Base-by-base conservation (phyloP, 2,329 filamentous ascomycete species). In the Stagonosporopsis cucurbitacearum region DNA sequence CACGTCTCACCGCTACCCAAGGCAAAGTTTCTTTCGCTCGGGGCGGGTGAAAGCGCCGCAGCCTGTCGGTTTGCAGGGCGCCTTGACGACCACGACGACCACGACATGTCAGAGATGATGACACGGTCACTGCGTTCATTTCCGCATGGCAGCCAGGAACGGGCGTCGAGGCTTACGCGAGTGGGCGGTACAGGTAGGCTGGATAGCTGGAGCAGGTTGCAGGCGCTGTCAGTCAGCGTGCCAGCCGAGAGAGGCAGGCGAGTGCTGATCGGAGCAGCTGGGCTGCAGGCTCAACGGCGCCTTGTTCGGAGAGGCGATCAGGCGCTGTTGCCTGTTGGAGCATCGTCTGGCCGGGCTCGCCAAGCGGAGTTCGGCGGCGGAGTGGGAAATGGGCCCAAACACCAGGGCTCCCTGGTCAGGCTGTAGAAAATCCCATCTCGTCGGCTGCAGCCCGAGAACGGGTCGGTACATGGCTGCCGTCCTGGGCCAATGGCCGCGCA, bases 371-470 rank as follows among this genome's bases (percentile, higher is more conserved):
- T 54, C 52, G 40, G 46, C 46, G 19, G 46, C 46, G 40, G 52
- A 54, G 52, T 49, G 40, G 45, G 23, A 54, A 20, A 13, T 11
- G 19, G 22, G 17, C 33, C 33, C 36, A 45, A 50, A 50, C 41
- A 41, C 22, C 41, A 54, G 39, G 44, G 39, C 35, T 39, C 36
- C 49, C 41, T 37, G 30, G 43, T 11, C 39, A 17, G 7, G 22
- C 46, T 17, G 9, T 30, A n/a, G 28, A 8, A 40, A 46, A 40
- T 49, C 35, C 45, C 45, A 45, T 45, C 47, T 53, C 57, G 58
- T 65, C 66, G 66, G 66, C 55, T 61, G 57, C 46, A 56, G 55
- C 57, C 65, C 60, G 57, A 60, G 33, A 51, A 42, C 64, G 64
- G 65, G 60, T 43, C 47, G 47, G 47, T 36, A 32, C 30, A 32